Evolutionary conservation across 2,329 filamentous ascomycete genomes (phyloP).

Genomic region (Pyricularia sp.): DNA sequence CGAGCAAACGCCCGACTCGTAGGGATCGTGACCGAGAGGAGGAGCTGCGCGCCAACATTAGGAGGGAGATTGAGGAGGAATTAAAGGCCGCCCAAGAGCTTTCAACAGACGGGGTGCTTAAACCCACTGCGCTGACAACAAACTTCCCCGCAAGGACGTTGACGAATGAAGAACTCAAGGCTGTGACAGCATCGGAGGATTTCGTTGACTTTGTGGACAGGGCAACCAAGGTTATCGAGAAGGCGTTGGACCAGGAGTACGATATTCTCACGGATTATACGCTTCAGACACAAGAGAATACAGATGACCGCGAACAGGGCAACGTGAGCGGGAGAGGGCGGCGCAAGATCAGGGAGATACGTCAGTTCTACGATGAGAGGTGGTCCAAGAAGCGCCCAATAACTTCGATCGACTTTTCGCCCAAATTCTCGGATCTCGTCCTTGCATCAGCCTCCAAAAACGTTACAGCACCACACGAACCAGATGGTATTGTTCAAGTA

Average conservation of each 20-base stretch:
- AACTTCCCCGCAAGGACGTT: constrained; percentile 75
- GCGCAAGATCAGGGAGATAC: constrained; percentile 73
- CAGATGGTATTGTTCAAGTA: constrained; percentile 86
- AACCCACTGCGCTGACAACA: constrained; percentile 27
- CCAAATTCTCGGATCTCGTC: constrained; percentile 87
- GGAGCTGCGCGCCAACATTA: constrained; percentile 74
- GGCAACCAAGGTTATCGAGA: constrained; percentile 94
- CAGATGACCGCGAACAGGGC: constrained; percentile 78
- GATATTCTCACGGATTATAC: constrained; percentile 95
- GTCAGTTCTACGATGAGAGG: constrained; percentile 88
- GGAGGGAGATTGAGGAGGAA: constrained; percentile 89
- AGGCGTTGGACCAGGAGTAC: constrained; percentile 90
- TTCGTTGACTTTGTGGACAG: constrained; percentile 93
- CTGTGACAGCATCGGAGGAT: constrained; percentile 84
- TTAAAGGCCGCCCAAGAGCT: constrained; percentile 62
- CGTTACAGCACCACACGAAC: constrained; percentile 85
- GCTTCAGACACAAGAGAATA: constrained; percentile 61
- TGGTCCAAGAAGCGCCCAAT: constrained; percentile 99
- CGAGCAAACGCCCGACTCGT: constrained; percentile 68
- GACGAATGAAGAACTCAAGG: constrained; percentile 75
- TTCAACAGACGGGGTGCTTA: constrained; percentile 39
- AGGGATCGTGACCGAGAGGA: constrained; percentile 78
- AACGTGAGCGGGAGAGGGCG: constrained; percentile 63
- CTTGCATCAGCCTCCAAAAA: constrained; percentile 97
- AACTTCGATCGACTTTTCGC: constrained; percentile 89